Conservation (phyloP, 768 basidiomycete genomes). For the Antrodiella citrinella region DNA sequence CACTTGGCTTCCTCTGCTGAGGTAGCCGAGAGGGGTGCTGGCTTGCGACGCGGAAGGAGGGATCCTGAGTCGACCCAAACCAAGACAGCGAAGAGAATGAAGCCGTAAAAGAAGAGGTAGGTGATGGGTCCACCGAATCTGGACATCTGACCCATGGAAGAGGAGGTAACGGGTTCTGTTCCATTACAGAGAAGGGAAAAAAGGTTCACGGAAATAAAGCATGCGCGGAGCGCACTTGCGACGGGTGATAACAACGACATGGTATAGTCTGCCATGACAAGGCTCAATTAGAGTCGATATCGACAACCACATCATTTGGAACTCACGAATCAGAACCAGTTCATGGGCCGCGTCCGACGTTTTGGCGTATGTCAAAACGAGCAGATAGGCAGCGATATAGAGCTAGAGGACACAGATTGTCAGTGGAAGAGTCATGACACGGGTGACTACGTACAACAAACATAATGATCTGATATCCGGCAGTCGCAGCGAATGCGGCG, state of each 20-base stretch:
- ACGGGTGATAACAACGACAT: constrained; percentile 63
- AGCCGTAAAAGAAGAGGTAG: constrained; percentile 56
- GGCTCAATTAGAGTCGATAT: not conserved
- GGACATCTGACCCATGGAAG: constrained; percentile 44
- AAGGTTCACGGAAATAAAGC: constrained; percentile 69
- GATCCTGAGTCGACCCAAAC: constrained; percentile 71
- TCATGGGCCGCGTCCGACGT: constrained; percentile 42
- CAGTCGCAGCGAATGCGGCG: constrained; percentile 64
- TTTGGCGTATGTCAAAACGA: constrained; percentile 67
- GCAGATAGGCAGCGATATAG: constrained; percentile 59
- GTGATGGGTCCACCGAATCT: constrained; percentile 69
- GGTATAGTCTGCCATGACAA: constrained; percentile 49
- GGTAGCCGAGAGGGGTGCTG: constrained; percentile 12
- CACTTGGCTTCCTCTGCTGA: not conserved
- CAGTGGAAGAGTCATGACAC: not conserved
- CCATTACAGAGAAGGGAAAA: constrained; percentile 70
- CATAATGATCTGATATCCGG: constrained; percentile 67
- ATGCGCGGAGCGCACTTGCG: constrained; percentile 53
- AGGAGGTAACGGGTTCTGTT: constrained; percentile 32
- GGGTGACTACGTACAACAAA: constrained; percentile 45
- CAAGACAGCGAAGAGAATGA: constrained; percentile 53
- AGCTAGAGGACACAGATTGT: constrained; percentile 30
- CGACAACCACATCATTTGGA: not conserved
- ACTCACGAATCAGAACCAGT: constrained; percentile 52
- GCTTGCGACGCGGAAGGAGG: constrained; percentile 31